Percentiles rank a stretch among this genome's conserved stretches.
Conservation (phyloP, 805 yeast genomes). For the Monosporozyma yasuniensis region DNA sequence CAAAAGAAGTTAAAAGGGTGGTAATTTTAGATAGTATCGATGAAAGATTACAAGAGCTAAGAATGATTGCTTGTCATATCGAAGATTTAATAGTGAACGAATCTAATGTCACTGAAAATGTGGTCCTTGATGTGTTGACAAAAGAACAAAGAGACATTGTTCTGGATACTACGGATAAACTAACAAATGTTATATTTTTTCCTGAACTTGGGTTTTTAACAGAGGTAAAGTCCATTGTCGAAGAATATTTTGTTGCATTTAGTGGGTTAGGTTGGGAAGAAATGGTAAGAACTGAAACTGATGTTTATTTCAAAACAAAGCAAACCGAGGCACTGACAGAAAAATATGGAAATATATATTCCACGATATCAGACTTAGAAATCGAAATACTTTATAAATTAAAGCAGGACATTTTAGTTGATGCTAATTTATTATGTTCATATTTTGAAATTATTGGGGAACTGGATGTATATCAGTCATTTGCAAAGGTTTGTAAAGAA, state of each 20-base stretch:
- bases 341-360: constrained; percentile 36
- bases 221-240: constrained; percentile 15
- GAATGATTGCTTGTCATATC: constrained; percentile 23
- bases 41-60: constrained; percentile 22
- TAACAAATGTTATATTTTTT: constrained; percentile 33
- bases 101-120: constrained; percentile 10
- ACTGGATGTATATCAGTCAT: constrained; percentile 32
- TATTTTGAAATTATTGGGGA: constrained; percentile 26
- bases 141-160: not conserved
- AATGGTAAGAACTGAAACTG: constrained; percentile 32
- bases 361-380: constrained; percentile 33
- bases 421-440: constrained; percentile 8
- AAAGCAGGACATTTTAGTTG: constrained; percentile 18
- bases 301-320: constrained; percentile 31
- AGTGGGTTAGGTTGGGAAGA: constrained; percentile 27
- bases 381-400: constrained; percentile 33
- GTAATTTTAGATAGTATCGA: constrained; percentile 28
- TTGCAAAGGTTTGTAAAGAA: constrained; percentile 27
- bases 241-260: not conserved
- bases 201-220: constrained; percentile 40
- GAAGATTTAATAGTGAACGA: constrained; percentile 27
- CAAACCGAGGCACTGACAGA: constrained; percentile 29
- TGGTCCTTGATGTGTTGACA: constrained; percentile 10
- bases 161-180: constrained; percentile 7
- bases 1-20: constrained; percentile 23